Conservation (phyloP, 2,329 filamentous ascomycete genomes). For the Hypoxylon sp. region DNA sequence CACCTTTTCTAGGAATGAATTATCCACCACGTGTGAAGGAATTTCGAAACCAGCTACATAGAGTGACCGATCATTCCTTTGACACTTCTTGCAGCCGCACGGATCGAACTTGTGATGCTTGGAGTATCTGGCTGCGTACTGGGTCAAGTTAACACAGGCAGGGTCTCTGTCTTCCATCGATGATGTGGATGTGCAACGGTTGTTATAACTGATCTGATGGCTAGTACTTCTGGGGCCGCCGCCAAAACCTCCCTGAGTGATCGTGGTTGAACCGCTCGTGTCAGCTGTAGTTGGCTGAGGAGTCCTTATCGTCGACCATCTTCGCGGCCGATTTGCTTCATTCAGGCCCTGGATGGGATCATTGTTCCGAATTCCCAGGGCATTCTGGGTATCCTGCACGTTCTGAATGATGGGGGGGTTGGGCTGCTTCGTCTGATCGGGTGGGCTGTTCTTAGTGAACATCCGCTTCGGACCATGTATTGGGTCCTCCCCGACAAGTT, state of each 20-base stretch:
- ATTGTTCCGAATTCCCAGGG: neutral
- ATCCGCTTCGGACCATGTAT: constrained; percentile 43
- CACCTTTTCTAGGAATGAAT: neutral
- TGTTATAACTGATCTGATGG: too few relatives aligned
- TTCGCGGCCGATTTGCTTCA: neutral
- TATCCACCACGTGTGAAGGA: fast-evolving
- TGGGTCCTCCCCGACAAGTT: constrained; percentile 5
- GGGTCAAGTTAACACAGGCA: constrained; percentile 35
- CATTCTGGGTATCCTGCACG: neutral
- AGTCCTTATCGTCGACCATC: neutral
- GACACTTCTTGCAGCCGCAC: constrained; percentile 41
- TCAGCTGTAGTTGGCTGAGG: neutral
- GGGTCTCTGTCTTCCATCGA: neutral
- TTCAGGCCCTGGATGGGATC: neutral
- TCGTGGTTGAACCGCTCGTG: neutral
- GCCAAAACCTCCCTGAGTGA: neutral
- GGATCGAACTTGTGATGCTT: constrained; percentile 30
- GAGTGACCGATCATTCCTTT: constrained; percentile 32
- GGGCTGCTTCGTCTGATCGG: neutral
- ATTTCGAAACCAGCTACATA: constrained; percentile 26
- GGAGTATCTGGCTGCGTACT: fast-evolving
- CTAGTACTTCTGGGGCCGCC: neutral
- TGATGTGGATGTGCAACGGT: too few relatives aligned
- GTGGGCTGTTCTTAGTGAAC: constrained; percentile 25
- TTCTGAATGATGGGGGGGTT: too few relatives aligned